Conservation (phyloP, 2,329 filamentous ascomycete genomes). For the Lasiodiplodia citricola region DNA sequence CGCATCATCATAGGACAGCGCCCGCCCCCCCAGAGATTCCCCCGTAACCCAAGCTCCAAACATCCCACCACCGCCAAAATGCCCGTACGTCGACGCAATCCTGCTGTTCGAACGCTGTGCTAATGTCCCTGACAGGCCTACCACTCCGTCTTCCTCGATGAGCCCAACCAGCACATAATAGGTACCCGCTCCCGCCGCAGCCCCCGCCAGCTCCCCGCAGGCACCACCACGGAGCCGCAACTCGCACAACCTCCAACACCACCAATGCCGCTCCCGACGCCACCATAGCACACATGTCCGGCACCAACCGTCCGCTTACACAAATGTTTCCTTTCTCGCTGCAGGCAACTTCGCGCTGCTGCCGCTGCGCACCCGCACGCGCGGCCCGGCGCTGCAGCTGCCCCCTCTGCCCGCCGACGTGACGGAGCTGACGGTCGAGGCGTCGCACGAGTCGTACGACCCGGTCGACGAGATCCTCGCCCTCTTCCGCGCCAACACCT, state of each 20-base stretch:
- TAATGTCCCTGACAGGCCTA: constrained; percentile 71
- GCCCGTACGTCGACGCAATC: constrained; percentile 49
- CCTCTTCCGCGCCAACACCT: constrained; percentile 96
- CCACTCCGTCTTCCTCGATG: constrained; percentile 93
- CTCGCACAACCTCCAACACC: neutral
- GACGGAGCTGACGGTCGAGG: constrained; percentile 68
- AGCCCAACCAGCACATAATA: constrained; percentile 71
- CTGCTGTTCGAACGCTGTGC: no score
- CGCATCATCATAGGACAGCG: constrained; percentile 33
- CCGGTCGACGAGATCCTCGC: constrained; percentile 91
- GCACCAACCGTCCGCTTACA: neutral
- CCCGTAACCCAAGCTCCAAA: constrained; percentile 22
- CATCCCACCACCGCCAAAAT: constrained; percentile 42
- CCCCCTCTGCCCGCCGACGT: constrained; percentile 59
- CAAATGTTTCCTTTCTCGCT: constrained; percentile 14
- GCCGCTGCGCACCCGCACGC: constrained; percentile 90
- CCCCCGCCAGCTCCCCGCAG: constrained; percentile 25
- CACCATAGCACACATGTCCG: neutral
- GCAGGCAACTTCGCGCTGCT: constrained; percentile 91
- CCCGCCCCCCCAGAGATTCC: constrained; percentile 33
- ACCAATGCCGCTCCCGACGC: constrained; percentile 9
- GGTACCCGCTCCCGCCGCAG: constrained; percentile 47
- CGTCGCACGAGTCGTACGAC: constrained; percentile 92
- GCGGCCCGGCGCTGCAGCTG: constrained; percentile 92
- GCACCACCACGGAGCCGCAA: constrained; percentile 16